These are phyloP conservation scores for Ploettnerulaceae sp. DNA, from an alignment of 2,329 filamentous ascomycete genomes.

Conservation along the genomic window DNA sequence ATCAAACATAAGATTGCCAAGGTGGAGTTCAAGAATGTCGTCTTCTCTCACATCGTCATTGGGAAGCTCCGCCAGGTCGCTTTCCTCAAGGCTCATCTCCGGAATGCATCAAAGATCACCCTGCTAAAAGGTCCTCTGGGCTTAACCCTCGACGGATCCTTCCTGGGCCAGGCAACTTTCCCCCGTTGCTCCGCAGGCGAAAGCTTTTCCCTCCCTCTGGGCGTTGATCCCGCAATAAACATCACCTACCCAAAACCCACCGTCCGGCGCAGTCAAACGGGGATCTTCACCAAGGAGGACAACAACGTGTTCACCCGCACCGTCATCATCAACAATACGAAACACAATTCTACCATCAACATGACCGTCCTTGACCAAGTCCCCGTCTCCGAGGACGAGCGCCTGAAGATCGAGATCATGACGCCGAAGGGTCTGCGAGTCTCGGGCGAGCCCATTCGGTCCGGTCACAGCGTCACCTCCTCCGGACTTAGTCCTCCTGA, in stretches of 20 bases:
- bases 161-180: constrained; percentile 52
- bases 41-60: constrained; percentile 53
- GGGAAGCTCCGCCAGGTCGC: constrained; percentile 57
- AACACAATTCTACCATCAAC: constrained; percentile 38
- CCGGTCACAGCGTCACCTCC: constrained; percentile 31
- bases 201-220: constrained; percentile 48
- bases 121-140: constrained; percentile 51
- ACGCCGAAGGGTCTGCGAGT: constrained; percentile 44
- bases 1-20: constrained; percentile 57
- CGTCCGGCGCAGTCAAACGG: constrained; percentile 46
- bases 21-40: constrained; percentile 45
- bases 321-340: constrained; percentile 48
- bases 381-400: constrained; percentile 57
- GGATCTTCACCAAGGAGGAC: constrained; percentile 51
- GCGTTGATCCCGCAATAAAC: constrained; percentile 53
- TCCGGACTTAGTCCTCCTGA: not conserved
- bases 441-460: constrained; percentile 37
- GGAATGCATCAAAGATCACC: constrained; percentile 51
- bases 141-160: constrained; percentile 58
- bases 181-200: constrained; percentile 53
- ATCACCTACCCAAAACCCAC: constrained; percentile 53
- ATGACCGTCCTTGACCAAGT: constrained; percentile 55
- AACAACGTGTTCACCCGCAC: constrained; percentile 46
- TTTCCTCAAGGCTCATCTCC: constrained; percentile 53
- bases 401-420: constrained; percentile 47